These are phyloP conservation scores for Clavispora vitiphila DNA, from an alignment of 805 yeast genomes.

Conservation along the genomic window DNA sequence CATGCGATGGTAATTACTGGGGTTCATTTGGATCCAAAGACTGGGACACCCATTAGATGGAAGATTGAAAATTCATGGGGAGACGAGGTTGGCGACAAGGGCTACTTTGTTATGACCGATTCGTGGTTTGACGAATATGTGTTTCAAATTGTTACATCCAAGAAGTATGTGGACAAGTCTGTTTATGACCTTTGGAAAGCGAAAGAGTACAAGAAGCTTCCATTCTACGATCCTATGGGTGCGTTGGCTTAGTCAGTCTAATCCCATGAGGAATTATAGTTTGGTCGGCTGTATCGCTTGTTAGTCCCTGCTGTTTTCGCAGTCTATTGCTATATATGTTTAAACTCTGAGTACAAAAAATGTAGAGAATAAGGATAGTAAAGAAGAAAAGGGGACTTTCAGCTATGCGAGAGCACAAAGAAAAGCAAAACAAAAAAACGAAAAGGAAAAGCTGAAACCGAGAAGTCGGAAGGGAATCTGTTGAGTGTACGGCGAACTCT, in stretches of 20 bases:
- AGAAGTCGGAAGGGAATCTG: too few relatives aligned
- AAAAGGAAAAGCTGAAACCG: too few relatives aligned
- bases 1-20: slow-evolving; percentile 88
- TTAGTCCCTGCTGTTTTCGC: not conserved
- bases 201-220: slow-evolving; percentile 29
- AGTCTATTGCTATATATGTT: not conserved
- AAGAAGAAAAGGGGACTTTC: too few relatives aligned
- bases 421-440: too few relatives aligned
- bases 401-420: too few relatives aligned
- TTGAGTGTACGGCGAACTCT: too few relatives aligned
- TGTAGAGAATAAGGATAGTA: too few relatives aligned
- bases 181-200: slow-evolving; percentile 32
- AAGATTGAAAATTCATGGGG: slow-evolving; percentile 45
- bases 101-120: slow-evolving; percentile 41
- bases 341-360: not conserved
- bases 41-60: slow-evolving; percentile 39
- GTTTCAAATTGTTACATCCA: slow-evolving; percentile 36
- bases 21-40: slow-evolving; percentile 59
- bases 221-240: slow-evolving; percentile 42
- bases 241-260: slow-evolving; percentile 31
- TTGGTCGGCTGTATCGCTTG: too few relatives aligned
- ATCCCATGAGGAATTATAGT: too few relatives aligned
- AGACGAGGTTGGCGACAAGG: slow-evolving; percentile 34
- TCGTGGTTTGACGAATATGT: slow-evolving; percentile 41
- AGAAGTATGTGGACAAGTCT: slow-evolving; percentile 32